Evolutionary conservation across 805 yeast genomes (phyloP).

Genomic region (Candida nanaspora): DNA sequence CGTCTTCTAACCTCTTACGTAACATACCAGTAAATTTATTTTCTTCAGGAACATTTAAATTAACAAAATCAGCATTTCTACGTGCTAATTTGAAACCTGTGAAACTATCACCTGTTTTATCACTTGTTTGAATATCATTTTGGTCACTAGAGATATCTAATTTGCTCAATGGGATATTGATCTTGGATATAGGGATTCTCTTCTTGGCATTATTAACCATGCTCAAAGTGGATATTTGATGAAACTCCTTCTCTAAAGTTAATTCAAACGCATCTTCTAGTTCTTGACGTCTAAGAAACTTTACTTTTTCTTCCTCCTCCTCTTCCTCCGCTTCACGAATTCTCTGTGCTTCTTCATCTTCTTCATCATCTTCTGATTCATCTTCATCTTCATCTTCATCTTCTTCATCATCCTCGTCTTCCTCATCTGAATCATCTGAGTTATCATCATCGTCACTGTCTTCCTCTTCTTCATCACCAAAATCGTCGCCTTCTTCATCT

Average conservation of each 20-base stretch:
- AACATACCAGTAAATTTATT: slow-evolving; percentile 48
- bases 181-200: background rate
- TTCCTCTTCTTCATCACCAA: slow-evolving; percentile 15
- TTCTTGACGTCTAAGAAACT: slow-evolving; percentile 30
- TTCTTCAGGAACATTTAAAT: slow-evolving; percentile 32
- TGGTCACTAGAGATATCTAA: no score
- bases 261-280: background rate
- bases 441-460: slow-evolving; percentile 16
- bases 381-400: slow-evolving; percentile 12
- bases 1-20: slow-evolving; percentile 30
- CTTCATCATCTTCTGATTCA: slow-evolving; percentile 38
- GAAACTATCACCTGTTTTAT: no score
- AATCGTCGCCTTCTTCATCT: slow-evolving; percentile 13
- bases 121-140: no score
- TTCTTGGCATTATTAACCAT: background rate
- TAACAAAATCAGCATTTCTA: background rate
- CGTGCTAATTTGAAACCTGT: slow-evolving; percentile 31
- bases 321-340: slow-evolving; percentile 8
- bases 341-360: slow-evolving; percentile 40
- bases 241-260: background rate
- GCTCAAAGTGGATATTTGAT: slow-evolving; percentile 23
- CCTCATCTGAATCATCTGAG: no score
- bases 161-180: background rate
- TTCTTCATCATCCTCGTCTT: slow-evolving; percentile 21
- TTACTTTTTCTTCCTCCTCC: slow-evolving; percentile 37